These are phyloP conservation scores for Aegle marmelos DNA, from an alignment of 345 rosid genomes.

Conservation along the genomic window DNA sequence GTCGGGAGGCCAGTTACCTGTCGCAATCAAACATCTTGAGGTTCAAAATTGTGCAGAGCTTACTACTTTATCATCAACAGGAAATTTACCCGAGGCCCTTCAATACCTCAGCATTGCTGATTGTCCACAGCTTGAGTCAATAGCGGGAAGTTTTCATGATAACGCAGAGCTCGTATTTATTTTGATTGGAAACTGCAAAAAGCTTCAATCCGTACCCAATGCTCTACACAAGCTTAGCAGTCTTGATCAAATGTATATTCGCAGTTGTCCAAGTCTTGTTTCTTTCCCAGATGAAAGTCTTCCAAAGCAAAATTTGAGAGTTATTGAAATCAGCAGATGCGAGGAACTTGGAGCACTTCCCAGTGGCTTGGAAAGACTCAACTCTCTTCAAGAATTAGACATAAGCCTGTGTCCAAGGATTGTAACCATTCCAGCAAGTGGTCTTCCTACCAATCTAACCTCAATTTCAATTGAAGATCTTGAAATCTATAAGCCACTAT, in stretches of 20 bases:
- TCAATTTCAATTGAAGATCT: conserved; percentile 10
- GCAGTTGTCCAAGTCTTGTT: background rate
- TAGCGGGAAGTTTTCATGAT: background rate
- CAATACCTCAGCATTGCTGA: background rate
- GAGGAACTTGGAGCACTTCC: conserved; percentile 7
- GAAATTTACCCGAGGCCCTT: background rate
- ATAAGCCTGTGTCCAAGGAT: conserved; percentile 16
- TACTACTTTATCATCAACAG: background rate
- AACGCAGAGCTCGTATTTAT: background rate
- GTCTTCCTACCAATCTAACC: conserved; percentile 14
- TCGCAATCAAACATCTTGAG: background rate
- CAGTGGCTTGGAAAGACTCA: background rate
- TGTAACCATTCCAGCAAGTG: conserved; percentile 11
- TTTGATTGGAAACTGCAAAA: background rate
- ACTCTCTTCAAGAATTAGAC: conserved; percentile 8
- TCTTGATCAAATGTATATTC: background rate
- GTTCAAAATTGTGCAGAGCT: background rate
- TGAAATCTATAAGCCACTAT: background rate
- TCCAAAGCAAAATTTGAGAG: background rate
- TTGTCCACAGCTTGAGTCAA: background rate
- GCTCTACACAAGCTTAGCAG: background rate
- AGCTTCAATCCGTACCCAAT: background rate
- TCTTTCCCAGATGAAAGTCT: background rate
- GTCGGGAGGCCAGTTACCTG: background rate
- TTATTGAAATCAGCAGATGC: background rate